Evolutionary conservation across 176 grass and related monocot genomes (phyloP).

Genomic region (Eragrostis curvula): DNA sequence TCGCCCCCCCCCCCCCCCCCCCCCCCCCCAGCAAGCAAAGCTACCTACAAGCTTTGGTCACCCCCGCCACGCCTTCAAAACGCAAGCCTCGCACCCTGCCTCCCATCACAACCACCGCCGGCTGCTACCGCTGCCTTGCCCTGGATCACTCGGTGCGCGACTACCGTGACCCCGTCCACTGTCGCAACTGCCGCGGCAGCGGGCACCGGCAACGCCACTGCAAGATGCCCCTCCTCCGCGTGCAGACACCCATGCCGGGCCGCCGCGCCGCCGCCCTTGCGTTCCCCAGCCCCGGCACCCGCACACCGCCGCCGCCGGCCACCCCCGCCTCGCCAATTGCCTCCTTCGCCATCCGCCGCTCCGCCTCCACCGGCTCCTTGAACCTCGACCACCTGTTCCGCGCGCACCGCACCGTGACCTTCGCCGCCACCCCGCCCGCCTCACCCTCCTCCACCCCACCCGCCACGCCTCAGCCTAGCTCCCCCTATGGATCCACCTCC

Average conservation of each 20-base stretch:
- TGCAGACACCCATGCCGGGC: background rate
- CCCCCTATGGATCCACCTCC: too few relatives aligned
- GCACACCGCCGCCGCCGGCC: background rate
- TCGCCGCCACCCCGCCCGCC: too few relatives aligned
- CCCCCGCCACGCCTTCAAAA: background rate
- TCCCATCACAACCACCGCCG: background rate
- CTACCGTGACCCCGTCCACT: background rate
- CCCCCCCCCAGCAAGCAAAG: background rate
- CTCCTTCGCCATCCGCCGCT: background rate
- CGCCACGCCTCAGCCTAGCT: too few relatives aligned
- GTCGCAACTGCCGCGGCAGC: background rate
- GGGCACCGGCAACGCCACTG: background rate
- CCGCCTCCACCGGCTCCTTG: background rate
- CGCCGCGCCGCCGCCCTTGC: background rate
- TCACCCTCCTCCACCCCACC: too few relatives aligned
- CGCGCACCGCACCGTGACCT: too few relatives aligned
- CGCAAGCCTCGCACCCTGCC: background rate
- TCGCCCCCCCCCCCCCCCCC: too few relatives aligned
- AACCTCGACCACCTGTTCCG: too few relatives aligned
- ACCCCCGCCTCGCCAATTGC: too few relatives aligned
- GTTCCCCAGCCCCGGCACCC: background rate
- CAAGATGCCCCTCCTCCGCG: background rate
- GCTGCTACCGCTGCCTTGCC: background rate
- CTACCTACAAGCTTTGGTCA: background rate
- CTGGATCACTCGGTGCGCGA: background rate